A percentile compares a stretch with the other conserved stretches of the same genome.
Evolutionary conservation across 2,329 filamentous ascomycete genomes (phyloP).

Genomic region (Zymoseptoria ardabiliae): DNA sequence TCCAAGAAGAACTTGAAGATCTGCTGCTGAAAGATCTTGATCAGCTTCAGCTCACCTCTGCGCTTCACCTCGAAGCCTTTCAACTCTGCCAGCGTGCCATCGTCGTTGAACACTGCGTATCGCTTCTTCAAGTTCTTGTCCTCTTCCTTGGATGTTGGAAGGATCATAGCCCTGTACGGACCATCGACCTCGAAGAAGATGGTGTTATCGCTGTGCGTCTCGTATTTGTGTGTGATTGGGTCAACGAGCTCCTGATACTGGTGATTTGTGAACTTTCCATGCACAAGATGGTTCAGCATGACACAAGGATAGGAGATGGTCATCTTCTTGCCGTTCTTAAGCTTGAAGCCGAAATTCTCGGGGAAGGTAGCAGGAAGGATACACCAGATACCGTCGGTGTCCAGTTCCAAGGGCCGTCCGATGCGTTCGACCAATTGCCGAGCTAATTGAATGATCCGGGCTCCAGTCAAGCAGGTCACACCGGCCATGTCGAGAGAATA

Average conservation of each 20-base stretch:
- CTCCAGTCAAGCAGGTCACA: conserved; percentile 93
- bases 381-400: conserved; percentile 99
- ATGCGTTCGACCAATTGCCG: conserved; percentile 88
- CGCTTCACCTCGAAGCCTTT: conserved; percentile 98
- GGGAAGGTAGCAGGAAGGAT: conserved; percentile 95
- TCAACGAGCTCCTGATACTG: conserved; percentile 91
- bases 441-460: conserved; percentile 94
- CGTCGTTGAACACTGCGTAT: conserved; percentile 98
- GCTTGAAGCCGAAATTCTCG: conserved; percentile 88
- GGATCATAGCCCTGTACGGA: conserved; percentile 92
- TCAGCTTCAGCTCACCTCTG: conserved; percentile 94
- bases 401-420: conserved; percentile 83
- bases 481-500: conserved; percentile 99
- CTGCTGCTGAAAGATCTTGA: conserved; percentile 99
- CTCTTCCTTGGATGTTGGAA: conserved; percentile 96
- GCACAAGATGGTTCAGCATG: conserved; percentile 97
- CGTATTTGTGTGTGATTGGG: conserved; percentile 73
- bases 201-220: conserved; percentile 96
- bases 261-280: conserved; percentile 90
- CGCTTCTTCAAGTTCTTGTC: conserved; percentile 99
- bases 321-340: conserved; percentile 93
- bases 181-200: conserved; percentile 99
- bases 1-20: conserved; percentile 99
- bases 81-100: conserved; percentile 87
- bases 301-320: conserved; percentile 97